Conservation (phyloP, 805 yeast genomes). For the Candida methanosorbosa region DNA sequence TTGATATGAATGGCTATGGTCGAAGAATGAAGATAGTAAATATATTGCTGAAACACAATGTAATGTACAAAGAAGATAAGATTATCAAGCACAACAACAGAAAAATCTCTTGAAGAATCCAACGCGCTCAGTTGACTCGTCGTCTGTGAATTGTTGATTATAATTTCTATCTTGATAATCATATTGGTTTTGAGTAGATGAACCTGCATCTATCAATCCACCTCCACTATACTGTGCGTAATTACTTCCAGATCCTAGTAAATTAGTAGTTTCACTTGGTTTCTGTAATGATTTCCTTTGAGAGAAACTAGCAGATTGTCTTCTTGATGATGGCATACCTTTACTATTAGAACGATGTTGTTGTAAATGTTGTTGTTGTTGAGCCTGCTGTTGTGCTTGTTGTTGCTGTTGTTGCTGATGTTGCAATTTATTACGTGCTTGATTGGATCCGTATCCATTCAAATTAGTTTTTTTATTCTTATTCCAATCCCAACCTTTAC, state of each 20-base stretch:
- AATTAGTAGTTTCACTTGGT: slow-evolving; percentile 11
- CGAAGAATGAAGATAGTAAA: no score
- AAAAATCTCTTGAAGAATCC: no score
- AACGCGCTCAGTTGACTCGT: no score
- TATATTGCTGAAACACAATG: no score
- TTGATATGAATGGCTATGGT: no score
- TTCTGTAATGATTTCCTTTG: no score
- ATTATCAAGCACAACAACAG: no score
- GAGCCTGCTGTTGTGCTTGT: slow-evolving; percentile 7
- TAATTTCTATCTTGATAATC: not conserved
- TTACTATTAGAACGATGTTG: no score
- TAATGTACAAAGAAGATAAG: no score
- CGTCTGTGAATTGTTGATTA: not conserved
- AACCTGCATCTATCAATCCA: no score
- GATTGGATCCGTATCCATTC: slow-evolving; percentile 61
- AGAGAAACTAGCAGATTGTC: slow-evolving; percentile 16
- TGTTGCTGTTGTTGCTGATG: slow-evolving; percentile 11
- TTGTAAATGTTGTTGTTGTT: slow-evolving; percentile 8
- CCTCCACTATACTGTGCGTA: no score
- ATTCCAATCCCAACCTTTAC: slow-evolving; percentile 73
- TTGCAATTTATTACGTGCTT: slow-evolving; percentile 11
- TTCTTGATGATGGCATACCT: slow-evolving; percentile 9
- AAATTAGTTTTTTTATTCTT: slow-evolving; percentile 71
- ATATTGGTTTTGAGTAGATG: slow-evolving; percentile 1
- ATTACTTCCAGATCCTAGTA: no score